Base-by-base conservation (phyloP, 176 grass and related monocot species). In the Paspalum vaginatum region DNA sequence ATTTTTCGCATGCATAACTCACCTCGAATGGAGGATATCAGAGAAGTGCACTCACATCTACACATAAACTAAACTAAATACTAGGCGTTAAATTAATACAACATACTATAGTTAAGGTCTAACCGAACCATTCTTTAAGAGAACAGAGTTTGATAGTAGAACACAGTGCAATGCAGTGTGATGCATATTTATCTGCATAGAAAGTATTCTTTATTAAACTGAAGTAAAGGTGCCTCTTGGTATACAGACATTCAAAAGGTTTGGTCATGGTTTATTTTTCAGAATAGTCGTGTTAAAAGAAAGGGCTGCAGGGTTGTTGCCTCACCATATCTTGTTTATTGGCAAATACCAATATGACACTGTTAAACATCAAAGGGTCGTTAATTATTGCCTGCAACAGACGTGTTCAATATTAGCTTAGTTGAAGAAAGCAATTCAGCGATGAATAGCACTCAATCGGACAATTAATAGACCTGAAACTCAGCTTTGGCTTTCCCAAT, bases 251-350 rank as follows among this genome's bases (percentile, higher is more conserved):
- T 56, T 56, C 20, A 25, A 53, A 79, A 54, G 32, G 47, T 10
- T 41, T 63, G n/a, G 55, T 58, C 21, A 24, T 21, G 52, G 14
- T 40, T 62, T 7, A 24, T 60, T 18, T 60, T 75, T 24, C 58
- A 13, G 45, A 20, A 41, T 16, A 14, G 62, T n/a, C 16, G 16
- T 44, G 11, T 41, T 69, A 55, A 61, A 79, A 61, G 38, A 13
- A 74, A 7, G 37, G 37, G 2, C 24, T 45, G 44, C 49, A 71
- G 65, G 81, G 26, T 42, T 22, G 72, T 70, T 75, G 43, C 24
- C 87, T 87, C 84, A 93, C 91, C 91, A 93, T 90, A 73, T 93
- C 88, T 76, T 93, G 91, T 75, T 93, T 93, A 79, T 93, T 93
- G 59, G 91, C 91, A 55, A 90, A 85, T 43, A 93, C 85, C 85